Evolutionary conservation across 441 rosid genomes (phyloP).

Genomic region (Populus hybrid): DNA sequence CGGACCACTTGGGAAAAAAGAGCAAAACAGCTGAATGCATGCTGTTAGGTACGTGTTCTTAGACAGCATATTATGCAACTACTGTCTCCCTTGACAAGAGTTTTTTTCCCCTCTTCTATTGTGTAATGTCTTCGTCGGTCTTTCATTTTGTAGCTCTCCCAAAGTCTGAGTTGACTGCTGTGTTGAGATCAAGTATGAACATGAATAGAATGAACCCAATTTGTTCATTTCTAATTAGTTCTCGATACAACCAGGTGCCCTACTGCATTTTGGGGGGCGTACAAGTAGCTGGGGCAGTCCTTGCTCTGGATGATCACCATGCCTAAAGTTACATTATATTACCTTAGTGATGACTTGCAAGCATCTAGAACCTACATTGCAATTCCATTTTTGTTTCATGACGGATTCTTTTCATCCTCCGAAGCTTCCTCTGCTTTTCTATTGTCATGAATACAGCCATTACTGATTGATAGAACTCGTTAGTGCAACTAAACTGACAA

Average conservation of each 20-base stretch:
- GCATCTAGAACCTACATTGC: too few species aligned
- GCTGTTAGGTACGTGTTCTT: neutral
- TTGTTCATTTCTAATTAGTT: neutral
- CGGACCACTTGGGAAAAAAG: conserved; percentile 24
- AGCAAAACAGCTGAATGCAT: neutral
- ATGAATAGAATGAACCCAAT: neutral
- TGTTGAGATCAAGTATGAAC: neutral
- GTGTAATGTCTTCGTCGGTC: neutral
- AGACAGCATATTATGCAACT: neutral
- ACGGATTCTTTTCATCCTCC: too few species aligned
- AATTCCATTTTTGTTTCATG: too few species aligned
- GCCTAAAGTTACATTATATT: too few species aligned
- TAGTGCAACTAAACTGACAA: too few species aligned
- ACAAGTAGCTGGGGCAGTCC: neutral
- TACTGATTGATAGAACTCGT: too few species aligned
- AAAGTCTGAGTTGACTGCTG: neutral
- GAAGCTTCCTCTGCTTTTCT: too few species aligned
- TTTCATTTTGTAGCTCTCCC: neutral
- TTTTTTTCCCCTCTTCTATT: neutral
- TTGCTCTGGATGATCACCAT: too few species aligned
- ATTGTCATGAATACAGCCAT: too few species aligned
- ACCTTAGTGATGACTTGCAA: too few species aligned
- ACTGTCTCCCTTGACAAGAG: neutral
- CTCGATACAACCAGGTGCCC: neutral
- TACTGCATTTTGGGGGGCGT: neutral